phyloP scores from a whole-genome alignment of 805 yeast genomes.

The Ogataea pilisensis region DNA sequence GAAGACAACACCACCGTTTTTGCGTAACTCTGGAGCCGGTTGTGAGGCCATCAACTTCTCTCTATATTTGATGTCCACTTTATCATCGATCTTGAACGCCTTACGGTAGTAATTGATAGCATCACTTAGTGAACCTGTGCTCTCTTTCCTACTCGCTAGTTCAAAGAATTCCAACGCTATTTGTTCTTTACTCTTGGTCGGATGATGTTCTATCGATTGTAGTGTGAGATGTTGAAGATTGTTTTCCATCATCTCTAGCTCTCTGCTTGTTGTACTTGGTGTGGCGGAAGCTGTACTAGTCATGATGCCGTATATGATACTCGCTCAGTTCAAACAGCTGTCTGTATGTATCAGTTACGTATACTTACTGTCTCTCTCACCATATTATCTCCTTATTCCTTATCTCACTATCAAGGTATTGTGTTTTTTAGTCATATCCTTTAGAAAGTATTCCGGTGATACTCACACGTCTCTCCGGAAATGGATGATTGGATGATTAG shows the following conservation, averaged over 20 bases:
- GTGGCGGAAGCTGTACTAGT: too few relatives aligned
- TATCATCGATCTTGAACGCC: conserved; percentile 56
- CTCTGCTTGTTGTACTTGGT: background rate
- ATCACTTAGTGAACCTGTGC: conserved; percentile 73
- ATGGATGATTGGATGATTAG: too few relatives aligned
- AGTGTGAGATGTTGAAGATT: conserved; percentile 21
- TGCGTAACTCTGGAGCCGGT: conserved; percentile 20
- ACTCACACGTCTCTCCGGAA: too few relatives aligned
- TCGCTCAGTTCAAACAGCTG: too few relatives aligned
- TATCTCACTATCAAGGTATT: too few relatives aligned
- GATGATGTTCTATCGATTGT: conserved; percentile 25
- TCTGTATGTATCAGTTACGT: too few relatives aligned
- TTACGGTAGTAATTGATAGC: conserved; percentile 69
- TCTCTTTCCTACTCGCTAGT: conserved; percentile 66
- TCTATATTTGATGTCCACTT: conserved; percentile 68
- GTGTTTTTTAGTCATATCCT: too few relatives aligned
- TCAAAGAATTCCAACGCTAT: conserved; percentile 65
- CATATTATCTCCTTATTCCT: too few relatives aligned
- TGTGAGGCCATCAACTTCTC: conserved; percentile 37
- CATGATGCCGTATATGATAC: too few relatives aligned
- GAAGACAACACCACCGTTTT: conserved; percentile 7
- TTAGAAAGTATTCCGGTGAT: too few relatives aligned
- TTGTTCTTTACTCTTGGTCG: conserved; percentile 28
- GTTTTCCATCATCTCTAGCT: conserved; percentile 19
- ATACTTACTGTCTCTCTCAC: too few relatives aligned